These are phyloP conservation scores for Biscutella laevigata DNA, from an alignment of 441 rosid genomes.

Conservation along the genomic window DNA sequence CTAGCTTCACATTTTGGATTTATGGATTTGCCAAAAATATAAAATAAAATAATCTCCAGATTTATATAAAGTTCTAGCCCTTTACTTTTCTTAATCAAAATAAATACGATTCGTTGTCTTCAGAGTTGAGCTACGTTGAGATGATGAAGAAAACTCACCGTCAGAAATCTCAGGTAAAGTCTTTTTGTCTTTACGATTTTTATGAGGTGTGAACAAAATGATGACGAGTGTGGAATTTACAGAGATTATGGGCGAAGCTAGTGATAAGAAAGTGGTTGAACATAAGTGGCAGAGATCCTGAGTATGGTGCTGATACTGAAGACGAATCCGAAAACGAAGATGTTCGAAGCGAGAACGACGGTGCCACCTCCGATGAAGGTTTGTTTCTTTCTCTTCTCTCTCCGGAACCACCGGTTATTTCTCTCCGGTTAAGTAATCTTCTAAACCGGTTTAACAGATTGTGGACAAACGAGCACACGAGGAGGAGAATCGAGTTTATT, in stretches of 20 bases:
- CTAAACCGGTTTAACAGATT: conserved; percentile 13
- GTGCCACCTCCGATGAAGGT: conserved; percentile 24
- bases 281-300: conserved; percentile 51
- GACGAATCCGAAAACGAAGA: conserved; percentile 29
- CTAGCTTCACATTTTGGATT: conserved; percentile 13
- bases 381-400: background rate
- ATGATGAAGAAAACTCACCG: conserved; percentile 20
- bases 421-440: conserved; percentile 7
- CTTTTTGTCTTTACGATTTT: background rate
- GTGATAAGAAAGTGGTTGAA: conserved; percentile 79
- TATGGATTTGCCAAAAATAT: conserved; percentile 11
- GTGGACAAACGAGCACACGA: conserved; percentile 13
- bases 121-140: conserved; percentile 13
- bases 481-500: conserved; percentile 11
- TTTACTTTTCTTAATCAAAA: conserved; percentile 5
- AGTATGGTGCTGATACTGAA: conserved; percentile 79
- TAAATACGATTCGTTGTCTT: conserved; percentile 1
- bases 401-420: background rate
- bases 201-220: conserved; percentile 13
- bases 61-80: conserved; percentile 5
- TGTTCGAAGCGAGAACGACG: background rate
- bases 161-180: conserved; percentile 25
- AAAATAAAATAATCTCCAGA: background rate
- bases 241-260: conserved; percentile 73
- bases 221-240: conserved; percentile 35